Evolutionary conservation across 2,329 filamentous ascomycete species (phyloP), one percentile per base, ranked within the genome.

Genomic region (Coniochaeta sp.): DNA sequence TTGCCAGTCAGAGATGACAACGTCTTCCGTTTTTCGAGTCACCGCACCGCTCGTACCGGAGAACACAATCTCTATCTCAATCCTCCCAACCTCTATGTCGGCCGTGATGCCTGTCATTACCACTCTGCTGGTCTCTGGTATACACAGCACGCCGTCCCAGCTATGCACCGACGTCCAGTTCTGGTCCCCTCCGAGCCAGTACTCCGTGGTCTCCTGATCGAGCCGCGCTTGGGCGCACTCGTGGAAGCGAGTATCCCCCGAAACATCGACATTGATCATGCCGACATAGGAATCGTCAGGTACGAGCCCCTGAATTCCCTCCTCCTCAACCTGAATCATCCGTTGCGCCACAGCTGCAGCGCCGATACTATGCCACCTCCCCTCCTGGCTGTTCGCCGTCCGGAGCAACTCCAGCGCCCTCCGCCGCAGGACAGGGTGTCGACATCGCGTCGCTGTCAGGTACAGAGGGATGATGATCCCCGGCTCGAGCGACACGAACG

Each of bases 381-480:
- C 66, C 28, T 67, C 66, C 13, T 65, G 64, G 16, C 66, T 51
- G n/a, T 63, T 64, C 16, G 61, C 49, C 20, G 51, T 52, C 13
- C 51, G 40, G 6, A 68, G 47, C 3, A 67, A 53, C 4, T 48
- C 33, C 6, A 67, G 49, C 1, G 59, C 61, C 3, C 60, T 55
- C 13, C 63, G 56, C 2, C 66, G 59, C 1, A 67, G 45, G 24
- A 58, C 48, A 0, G 65, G 62, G 51, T 69, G 66, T 0, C 66
- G 61, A 16, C 66, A 69, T 2, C 64, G 59, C 4, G 60, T 57
- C 0, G 52, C 53, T 1, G 55, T 52, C 32, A 66, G 40, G 51
- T 63, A 69, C 2, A 64, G 52, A 0, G 64, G 62, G 10, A 67
- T 57, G 3, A 65, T 61, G 12, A 69, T 38, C 0, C 66, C 66